These are phyloP conservation scores for Oehlia diaphana DNA, from an alignment of 192 early-diverging fungal genomes.

Conservation along the genomic window DNA sequence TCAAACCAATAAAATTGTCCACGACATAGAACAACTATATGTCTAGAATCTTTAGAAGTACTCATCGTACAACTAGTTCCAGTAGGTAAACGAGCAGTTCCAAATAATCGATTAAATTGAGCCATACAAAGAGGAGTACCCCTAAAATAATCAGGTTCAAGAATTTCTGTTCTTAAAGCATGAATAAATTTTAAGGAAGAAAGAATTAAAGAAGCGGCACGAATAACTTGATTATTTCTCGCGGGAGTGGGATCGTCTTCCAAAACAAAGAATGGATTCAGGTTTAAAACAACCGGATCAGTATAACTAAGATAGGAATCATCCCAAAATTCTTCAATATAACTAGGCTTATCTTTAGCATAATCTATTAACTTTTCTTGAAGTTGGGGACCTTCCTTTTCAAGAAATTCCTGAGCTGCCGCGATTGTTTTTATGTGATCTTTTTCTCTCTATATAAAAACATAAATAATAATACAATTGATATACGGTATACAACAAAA, in stretches of 20 bases:
- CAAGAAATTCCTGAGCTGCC: constrained; percentile 39
- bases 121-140: constrained; percentile 74
- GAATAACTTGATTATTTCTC: constrained; percentile 62
- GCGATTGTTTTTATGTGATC: constrained; percentile 41
- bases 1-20: constrained; percentile 80
- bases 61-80: constrained; percentile 45
- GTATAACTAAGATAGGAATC: constrained; percentile 46
- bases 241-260: constrained; percentile 51
- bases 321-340: constrained; percentile 56
- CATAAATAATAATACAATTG: too few species aligned
- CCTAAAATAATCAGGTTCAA: constrained; percentile 68
- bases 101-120: constrained; percentile 80
- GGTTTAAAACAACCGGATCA: constrained; percentile 46
- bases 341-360: constrained; percentile 47
- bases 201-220: constrained; percentile 72
- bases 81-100: constrained; percentile 73
- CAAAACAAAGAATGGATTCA: constrained; percentile 52
- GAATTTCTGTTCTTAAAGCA: constrained; percentile 50
- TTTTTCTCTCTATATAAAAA: constrained; percentile 31
- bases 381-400: constrained; percentile 52
- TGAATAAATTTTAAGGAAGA: constrained; percentile 71
- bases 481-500: constrained; percentile 26
- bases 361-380: constrained; percentile 58
- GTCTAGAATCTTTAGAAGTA: constrained; percentile 35
- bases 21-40: constrained; percentile 70